A percentile compares a stretch with the other conserved stretches of the same genome.
These are phyloP conservation scores for Stenogyne calaminthoides DNA, from an alignment of 305 asterid genomes.

Conservation along the genomic window DNA sequence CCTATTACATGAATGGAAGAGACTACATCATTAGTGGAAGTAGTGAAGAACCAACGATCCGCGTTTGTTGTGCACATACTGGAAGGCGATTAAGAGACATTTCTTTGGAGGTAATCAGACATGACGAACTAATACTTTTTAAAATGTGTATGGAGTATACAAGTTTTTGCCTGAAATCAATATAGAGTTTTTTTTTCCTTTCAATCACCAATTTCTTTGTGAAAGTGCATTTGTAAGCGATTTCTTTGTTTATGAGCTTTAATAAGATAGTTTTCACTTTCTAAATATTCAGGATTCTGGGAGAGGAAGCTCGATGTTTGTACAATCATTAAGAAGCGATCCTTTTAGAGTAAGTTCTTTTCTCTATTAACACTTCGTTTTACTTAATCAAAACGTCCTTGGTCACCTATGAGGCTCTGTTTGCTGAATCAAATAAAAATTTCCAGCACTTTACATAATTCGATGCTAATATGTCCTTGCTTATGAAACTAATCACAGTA, in stretches of 20 bases:
- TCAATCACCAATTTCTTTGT: neutral
- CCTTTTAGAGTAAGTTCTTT: conserved; percentile 71
- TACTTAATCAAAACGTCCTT: neutral
- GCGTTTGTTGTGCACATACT: conserved; percentile 77
- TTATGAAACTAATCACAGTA: neutral
- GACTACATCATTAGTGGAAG: conserved; percentile 82
- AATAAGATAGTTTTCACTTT: neutral
- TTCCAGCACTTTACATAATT: neutral
- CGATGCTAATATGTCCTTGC: neutral
- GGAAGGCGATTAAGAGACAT: conserved; percentile 68
- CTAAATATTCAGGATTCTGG: conserved; percentile 42
- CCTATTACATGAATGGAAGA: conserved; percentile 82
- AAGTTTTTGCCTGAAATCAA: neutral
- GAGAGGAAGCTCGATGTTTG: conserved; percentile 53
- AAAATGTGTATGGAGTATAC: neutral
- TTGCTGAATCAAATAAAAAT: neutral
- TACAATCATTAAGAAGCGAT: conserved; percentile 85
- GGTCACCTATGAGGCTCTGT: neutral
- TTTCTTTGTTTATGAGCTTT: conserved; percentile 2
- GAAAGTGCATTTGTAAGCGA: neutral
- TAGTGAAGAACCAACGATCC: conserved; percentile 68
- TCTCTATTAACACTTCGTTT: conserved; percentile 18
- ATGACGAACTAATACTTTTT: neutral
- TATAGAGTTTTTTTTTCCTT: neutral
- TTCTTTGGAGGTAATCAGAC: conserved; percentile 53